Evolutionary conservation across 169 alveolate genomes (phyloP), one percentile per base, ranked within the genome.

Genomic region (Eimeria falciformis): DNA sequence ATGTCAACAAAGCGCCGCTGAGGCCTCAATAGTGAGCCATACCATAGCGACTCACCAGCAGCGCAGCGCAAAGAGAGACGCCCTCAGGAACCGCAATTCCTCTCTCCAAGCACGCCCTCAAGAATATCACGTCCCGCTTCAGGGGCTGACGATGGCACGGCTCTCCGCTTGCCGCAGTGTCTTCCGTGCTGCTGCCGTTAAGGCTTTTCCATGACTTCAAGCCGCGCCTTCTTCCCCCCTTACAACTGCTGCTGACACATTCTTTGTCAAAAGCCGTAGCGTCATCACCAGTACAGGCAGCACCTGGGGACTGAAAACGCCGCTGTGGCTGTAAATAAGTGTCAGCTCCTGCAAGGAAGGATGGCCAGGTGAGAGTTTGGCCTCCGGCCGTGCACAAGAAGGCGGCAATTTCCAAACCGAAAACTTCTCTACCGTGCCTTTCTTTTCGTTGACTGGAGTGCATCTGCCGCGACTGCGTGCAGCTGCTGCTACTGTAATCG

Each of bases 51-150:
- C 93, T 33, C 33, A 89, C 93, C 93, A 56, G 58, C 37, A 89
- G 53, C 23, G 93, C 89, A 17, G 93, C 93, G 5, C 84, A 68
- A 45, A 89, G 58, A 23, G 89, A 73, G 62, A 89, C 89, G n/a
- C 66, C 73, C 9, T 29, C 12, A 17, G 93, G 93, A 23, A 89
- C n/a, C 40, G 69, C 89, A 18, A 75, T 55, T 47, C 93, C 93
- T 25, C 83, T 66, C 69, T 89, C 93, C 45, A 89, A 6, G 82
- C 93, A 89, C 18, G 84, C 73, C 50, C 89, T 29, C 5, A 89
- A 81, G 58, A 75, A 75, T 3, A 21, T 82, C 17, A 73, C 82
- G 14, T 73, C 93, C 17, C 73, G 81, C 40, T 55, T 21, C 6
- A 75, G 55, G 53, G 62, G 77, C 5, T 12, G 40, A 12, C 62